Conservation (phyloP, 164 flowering plant species). For the Litsea cubeba region DNA sequence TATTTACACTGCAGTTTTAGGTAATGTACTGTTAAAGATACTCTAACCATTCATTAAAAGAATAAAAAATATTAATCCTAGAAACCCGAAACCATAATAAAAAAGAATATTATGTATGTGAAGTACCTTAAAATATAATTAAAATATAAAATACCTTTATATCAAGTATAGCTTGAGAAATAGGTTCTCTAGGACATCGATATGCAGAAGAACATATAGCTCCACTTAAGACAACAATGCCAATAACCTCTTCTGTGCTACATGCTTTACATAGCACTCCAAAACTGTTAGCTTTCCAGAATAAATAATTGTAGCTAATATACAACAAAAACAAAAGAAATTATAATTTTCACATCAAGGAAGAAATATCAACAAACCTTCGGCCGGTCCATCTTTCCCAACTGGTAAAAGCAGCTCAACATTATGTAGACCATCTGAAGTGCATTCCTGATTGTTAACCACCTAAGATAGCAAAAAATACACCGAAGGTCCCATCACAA, state of each 20-base stretch:
- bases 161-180: conserved; percentile 73
- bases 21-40: too few relatives aligned
- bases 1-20: too few relatives aligned
- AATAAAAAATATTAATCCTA: not conserved
- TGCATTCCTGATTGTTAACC: conserved; percentile 40
- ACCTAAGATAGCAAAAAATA: conserved; percentile 31
- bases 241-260: conserved; percentile 65
- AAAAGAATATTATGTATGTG: not conserved
- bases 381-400: conserved; percentile 39
- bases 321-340: not conserved
- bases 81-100: not conserved
- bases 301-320: not conserved
- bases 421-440: conserved; percentile 56
- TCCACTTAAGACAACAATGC: conserved; percentile 53
- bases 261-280: conserved; percentile 39
- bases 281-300: not conserved
- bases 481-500: conserved; percentile 1
- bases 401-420: conserved; percentile 84
- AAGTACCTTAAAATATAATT: not conserved
- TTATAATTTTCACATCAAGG: not conserved
- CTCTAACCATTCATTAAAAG: not conserved
- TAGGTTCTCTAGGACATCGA: conserved; percentile 62
- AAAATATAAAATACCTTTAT: conserved; percentile 56
- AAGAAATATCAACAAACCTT: conserved; percentile 39
- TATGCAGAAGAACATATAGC: conserved; percentile 68